Percentiles rank a stretch among this genome's conserved stretches.
phyloP scores from a whole-genome alignment of 495 filamentous ascomycete genomes.

The Lepraria neglecta region DNA sequence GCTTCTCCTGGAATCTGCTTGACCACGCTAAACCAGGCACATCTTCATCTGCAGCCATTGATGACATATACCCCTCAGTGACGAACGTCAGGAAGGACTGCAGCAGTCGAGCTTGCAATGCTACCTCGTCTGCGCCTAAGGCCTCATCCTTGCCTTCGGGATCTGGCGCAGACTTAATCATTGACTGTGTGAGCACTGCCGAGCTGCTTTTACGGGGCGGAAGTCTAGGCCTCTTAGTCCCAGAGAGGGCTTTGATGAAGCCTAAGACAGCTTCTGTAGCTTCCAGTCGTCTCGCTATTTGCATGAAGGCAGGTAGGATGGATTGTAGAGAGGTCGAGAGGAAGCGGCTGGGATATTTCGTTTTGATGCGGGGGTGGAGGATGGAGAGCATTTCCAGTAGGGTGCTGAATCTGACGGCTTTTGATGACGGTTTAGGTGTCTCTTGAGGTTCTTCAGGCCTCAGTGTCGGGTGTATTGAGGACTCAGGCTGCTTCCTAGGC shows the following conservation, averaged over 20 bases:
- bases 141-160: conserved; percentile 60
- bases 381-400: conserved; percentile 74
- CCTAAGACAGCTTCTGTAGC: conserved; percentile 69
- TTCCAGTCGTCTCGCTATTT: conserved; percentile 45
- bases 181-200: conserved; percentile 39
- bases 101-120: conserved; percentile 56
- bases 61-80: conserved; percentile 69
- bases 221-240: conserved; percentile 64
- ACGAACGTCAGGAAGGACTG: conserved; percentile 84
- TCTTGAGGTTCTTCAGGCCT: not conserved
- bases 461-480: not conserved
- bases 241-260: conserved; percentile 67
- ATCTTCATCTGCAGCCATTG: conserved; percentile 45
- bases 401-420: conserved; percentile 57
- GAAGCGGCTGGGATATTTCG: conserved; percentile 87
- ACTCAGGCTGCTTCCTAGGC: not conserved
- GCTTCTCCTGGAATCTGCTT: conserved; percentile 65
- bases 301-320: conserved; percentile 60
- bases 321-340: conserved; percentile 82
- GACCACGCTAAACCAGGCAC: conserved; percentile 67
- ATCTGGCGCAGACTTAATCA: conserved; percentile 56
- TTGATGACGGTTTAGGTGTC: conserved; percentile 21
- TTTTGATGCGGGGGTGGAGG: conserved; percentile 82
- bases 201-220: conserved; percentile 63
- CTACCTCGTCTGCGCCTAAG: conserved; percentile 46